These are phyloP conservation scores for Raphidocelis subcapitata DNA, from an alignment of 139 green algal species.

Conservation along the genomic window DNA sequence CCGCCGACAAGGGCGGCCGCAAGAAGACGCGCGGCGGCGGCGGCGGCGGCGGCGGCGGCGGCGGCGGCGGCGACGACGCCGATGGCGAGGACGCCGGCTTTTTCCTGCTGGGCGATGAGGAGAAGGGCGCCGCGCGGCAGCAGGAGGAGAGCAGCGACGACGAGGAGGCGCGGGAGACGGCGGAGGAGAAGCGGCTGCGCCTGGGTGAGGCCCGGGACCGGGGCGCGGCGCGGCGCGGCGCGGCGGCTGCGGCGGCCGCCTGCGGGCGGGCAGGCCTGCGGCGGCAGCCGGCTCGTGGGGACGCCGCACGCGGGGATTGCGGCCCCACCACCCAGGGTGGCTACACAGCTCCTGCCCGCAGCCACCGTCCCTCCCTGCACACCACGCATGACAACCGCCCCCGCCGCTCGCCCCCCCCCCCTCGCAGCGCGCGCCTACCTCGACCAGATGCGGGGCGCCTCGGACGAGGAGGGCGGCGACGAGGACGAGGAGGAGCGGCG, in stretches of 20 bases:
- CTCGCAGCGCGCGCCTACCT: conserved; percentile 78
- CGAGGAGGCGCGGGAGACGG: conserved; percentile 65
- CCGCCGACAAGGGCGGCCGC: background rate
- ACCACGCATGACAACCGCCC: background rate
- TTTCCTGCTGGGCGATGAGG: conserved; percentile 45
- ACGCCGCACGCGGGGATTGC: background rate
- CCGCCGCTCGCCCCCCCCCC: no score
- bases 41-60: no score
- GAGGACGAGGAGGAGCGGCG: conserved; percentile 30
- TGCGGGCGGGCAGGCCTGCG: background rate
- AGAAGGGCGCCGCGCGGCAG: conserved; percentile 13
- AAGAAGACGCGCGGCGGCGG: background rate
- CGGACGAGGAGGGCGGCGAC: conserved; percentile 35
- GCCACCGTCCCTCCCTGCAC: background rate
- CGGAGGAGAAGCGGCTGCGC: conserved; percentile 79
- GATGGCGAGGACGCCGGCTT: conserved; percentile 35
- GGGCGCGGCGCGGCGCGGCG: no score
- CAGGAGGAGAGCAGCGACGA: conserved; percentile 41
- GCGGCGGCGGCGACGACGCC: conserved; percentile 20
- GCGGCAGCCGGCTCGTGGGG: background rate
- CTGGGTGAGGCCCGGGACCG: conserved; percentile 44
- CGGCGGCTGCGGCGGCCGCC: no score
- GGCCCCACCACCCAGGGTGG: background rate
- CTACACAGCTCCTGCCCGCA: background rate
- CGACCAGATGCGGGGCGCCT: conserved; percentile 41